Conservation (phyloP, 108 stramenopile species). For the Cyclotella sp. region DNA sequence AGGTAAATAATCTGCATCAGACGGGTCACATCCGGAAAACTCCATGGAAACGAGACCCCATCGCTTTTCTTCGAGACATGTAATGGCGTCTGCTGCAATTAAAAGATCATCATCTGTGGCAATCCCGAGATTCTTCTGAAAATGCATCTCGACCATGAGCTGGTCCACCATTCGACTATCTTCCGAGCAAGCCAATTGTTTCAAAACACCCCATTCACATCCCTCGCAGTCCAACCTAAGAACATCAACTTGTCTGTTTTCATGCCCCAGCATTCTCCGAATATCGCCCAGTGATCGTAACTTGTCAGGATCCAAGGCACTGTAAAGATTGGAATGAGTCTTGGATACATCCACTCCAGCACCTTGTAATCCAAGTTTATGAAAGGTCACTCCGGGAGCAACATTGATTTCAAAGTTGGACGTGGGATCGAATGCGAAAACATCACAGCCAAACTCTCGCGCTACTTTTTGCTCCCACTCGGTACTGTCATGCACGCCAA, state of each 20-base stretch:
- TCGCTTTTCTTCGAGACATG: conserved; percentile 17
- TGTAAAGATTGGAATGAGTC: conserved; percentile 17
- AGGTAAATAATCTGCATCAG: conserved; percentile 11
- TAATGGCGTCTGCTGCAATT: conserved; percentile 31
- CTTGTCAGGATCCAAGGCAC: conserved; percentile 19
- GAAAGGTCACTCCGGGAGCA: conserved; percentile 25
- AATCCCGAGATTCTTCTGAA: conserved; percentile 36
- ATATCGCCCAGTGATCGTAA: conserved; percentile 38
- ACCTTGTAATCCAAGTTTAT: conserved; percentile 18
- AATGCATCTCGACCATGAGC: conserved; percentile 36
- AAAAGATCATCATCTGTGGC: conserved; percentile 25
- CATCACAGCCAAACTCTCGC: conserved; percentile 19
- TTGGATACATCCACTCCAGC: conserved; percentile 14
- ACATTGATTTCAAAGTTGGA: background rate
- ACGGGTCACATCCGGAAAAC: conserved; percentile 10
- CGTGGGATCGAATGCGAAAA: conserved; percentile 35
- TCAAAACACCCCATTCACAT: conserved; percentile 53
- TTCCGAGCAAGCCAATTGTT: conserved; percentile 19
- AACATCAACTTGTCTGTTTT: conserved; percentile 56
- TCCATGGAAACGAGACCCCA: conserved; percentile 37
- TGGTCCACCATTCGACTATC: conserved; percentile 23
- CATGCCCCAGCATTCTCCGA: conserved; percentile 52
- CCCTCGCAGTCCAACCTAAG: conserved; percentile 68
- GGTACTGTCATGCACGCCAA: conserved; percentile 17
- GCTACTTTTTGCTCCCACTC: conserved; percentile 28